These are phyloP conservation scores for Rhododendron henanense DNA, from an alignment of 148 eudicot genomes.

Conservation along the genomic window DNA sequence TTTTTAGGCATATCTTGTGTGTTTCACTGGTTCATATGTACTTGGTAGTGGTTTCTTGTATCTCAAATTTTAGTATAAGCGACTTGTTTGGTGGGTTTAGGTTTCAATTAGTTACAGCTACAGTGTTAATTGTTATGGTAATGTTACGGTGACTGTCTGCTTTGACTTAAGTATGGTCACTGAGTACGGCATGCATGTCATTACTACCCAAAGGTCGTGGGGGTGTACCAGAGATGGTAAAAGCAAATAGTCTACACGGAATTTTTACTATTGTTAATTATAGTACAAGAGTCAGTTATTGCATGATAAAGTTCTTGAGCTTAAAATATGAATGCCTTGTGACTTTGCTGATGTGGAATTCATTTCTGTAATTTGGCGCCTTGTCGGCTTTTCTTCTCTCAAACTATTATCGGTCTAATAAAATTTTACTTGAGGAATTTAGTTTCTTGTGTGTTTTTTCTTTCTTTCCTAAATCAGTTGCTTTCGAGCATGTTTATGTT, in stretches of 20 bases:
- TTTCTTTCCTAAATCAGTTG: neutral
- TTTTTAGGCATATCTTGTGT: neutral
- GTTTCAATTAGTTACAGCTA: neutral
- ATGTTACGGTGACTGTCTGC: neutral
- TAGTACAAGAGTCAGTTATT: neutral
- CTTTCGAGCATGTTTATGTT: neutral
- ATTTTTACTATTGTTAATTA: neutral
- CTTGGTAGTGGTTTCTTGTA: neutral
- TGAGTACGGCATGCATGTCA: neutral
- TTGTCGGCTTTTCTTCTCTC: neutral
- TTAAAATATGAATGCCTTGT: neutral
- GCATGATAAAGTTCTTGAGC: neutral
- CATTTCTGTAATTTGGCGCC: too few relatives aligned
- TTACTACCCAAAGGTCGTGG: neutral
- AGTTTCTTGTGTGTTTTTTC: neutral
- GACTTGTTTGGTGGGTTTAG: neutral
- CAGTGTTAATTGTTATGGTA: neutral
- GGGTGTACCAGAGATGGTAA: neutral
- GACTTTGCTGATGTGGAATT: neutral
- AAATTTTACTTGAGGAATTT: neutral
- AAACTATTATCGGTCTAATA: neutral
- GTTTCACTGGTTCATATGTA: neutral
- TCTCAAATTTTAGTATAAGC: neutral
- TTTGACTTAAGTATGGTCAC: neutral
- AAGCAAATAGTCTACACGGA: neutral